These are phyloP conservation scores for Wallacemonas sp. DNA, from an alignment of 208 protist genomes.

Conservation along the genomic window DNA sequence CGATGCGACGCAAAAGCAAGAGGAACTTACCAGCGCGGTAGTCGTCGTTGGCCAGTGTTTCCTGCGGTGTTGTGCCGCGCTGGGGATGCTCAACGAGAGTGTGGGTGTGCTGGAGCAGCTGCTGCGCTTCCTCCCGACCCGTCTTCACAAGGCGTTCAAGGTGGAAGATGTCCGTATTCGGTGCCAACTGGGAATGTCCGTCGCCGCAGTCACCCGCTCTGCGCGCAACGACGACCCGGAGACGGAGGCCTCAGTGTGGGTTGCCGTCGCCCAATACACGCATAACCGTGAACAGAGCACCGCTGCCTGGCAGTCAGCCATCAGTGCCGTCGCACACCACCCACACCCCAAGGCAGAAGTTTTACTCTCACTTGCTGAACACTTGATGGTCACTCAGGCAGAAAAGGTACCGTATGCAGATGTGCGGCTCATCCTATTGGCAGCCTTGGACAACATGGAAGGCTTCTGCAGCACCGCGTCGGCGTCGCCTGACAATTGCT, in stretches of 20 bases:
- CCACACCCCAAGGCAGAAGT: slow-evolving; percentile 38
- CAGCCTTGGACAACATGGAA: slow-evolving; percentile 30
- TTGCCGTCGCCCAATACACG: slow-evolving; percentile 46
- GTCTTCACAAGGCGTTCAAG: slow-evolving; percentile 47
- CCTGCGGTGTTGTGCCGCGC: slow-evolving; percentile 16
- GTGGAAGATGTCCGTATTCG: slow-evolving; percentile 56
- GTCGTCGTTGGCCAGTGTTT: slow-evolving; percentile 7
- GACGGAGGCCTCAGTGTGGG: slow-evolving; percentile 62
- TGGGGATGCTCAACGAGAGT: slow-evolving; percentile 31
- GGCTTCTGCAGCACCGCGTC: background rate
- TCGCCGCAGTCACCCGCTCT: slow-evolving; percentile 26
- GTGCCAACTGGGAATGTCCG: slow-evolving; percentile 38
- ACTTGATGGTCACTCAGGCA: slow-evolving; percentile 18
- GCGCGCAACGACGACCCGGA: slow-evolving; percentile 53
- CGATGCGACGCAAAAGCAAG: slow-evolving; percentile 12
- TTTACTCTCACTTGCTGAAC: slow-evolving; percentile 32
- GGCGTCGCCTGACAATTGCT: background rate
- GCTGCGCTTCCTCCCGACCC: slow-evolving; percentile 43
- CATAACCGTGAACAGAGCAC: slow-evolving; percentile 17
- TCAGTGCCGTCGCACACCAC: slow-evolving; percentile 32
- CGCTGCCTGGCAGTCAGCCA: slow-evolving; percentile 44
- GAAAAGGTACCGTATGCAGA: slow-evolving; percentile 23
- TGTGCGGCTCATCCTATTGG: slow-evolving; percentile 22
- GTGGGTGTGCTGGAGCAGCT: slow-evolving; percentile 43
- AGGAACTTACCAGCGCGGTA: slow-evolving; percentile 8